phyloP scores from a whole-genome alignment of 169 alveolate species.

The Hepatocystis sp. region DNA sequence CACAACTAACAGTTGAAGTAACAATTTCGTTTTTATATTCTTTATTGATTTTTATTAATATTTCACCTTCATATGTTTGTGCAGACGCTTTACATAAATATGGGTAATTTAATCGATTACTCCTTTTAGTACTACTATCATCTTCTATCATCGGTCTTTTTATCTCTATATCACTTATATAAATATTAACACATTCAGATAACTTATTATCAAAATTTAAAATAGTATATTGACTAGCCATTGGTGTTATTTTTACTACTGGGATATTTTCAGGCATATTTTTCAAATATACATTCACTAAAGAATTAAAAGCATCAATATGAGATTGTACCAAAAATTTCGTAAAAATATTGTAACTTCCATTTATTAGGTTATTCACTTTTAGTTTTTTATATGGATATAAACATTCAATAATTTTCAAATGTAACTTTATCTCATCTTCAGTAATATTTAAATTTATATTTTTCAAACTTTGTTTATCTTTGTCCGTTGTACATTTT shows the following conservation, averaged over 20 bases:
- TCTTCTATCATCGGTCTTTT: constrained; percentile 51
- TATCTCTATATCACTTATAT: constrained; percentile 68
- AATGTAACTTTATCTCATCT: constrained; percentile 58
- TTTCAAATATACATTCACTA: constrained; percentile 68
- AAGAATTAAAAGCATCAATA: constrained; percentile 72
- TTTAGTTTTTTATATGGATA: constrained; percentile 61
- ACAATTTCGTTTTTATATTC: constrained; percentile 55
- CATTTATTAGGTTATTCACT: constrained; percentile 41
- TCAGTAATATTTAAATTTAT: constrained; percentile 56
- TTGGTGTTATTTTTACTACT: constrained; percentile 49
- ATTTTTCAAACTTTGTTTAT: constrained; percentile 13
- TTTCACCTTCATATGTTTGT: constrained; percentile 74
- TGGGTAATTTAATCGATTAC: no score
- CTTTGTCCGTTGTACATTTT: no score
- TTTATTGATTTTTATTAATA: constrained; percentile 36
- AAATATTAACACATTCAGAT: constrained; percentile 26
- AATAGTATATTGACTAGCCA: constrained; percentile 10
- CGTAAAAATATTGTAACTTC: constrained; percentile 70
- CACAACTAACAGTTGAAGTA: constrained; percentile 83
- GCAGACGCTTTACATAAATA: constrained; percentile 65
- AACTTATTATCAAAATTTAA: constrained; percentile 11
- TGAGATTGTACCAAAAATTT: constrained; percentile 69
- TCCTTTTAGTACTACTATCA: constrained; percentile 44
- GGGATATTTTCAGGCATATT: constrained; percentile 75
- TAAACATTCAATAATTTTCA: constrained; percentile 50